Evolutionary conservation across 768 basidiomycete genomes (phyloP).

Genomic region (Rhizopogon vesiculosus): DNA sequence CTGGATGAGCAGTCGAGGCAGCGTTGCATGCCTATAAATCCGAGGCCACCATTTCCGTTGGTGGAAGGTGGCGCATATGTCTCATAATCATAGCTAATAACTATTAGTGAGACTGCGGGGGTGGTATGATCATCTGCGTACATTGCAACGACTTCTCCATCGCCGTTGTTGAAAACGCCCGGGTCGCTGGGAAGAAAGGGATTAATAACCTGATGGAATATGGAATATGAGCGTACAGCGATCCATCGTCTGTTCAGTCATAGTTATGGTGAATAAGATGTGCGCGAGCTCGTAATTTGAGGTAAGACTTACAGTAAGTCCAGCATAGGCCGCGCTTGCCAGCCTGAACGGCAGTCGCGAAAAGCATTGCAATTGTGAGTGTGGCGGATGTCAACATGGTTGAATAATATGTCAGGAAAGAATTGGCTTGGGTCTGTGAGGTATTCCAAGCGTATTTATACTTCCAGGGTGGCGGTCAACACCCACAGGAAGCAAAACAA

Average conservation of each 20-base stretch:
- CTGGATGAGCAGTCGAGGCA: conserved; percentile 33
- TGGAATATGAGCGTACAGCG: conserved; percentile 20
- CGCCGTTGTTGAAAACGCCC: conserved; percentile 27
- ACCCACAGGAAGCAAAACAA: not conserved
- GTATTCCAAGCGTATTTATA: not conserved
- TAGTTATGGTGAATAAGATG: not conserved
- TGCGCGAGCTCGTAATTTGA: not conserved
- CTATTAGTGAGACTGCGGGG: not conserved
- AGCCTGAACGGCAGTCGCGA: conserved; percentile 19
- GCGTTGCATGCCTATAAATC: conserved; percentile 36
- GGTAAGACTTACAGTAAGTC: conserved; percentile 27
- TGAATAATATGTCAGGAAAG: not conserved
- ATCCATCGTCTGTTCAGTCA: conserved; percentile 16
- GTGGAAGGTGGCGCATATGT: conserved; percentile 29
- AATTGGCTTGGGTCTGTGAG: not conserved
- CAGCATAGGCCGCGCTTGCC: conserved; percentile 35
- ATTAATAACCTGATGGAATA: not conserved
- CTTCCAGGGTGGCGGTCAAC: not conserved
- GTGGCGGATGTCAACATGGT: conserved; percentile 14
- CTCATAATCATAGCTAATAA: conserved; percentile 32
- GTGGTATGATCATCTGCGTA: conserved; percentile 5
- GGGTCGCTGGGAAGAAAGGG: conserved; percentile 17
- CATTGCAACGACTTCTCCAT: conserved; percentile 31
- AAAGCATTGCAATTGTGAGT: conserved; percentile 15
- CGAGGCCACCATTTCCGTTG: conserved; percentile 31